phyloP scores from a whole-genome alignment of 331 rosid genomes.

The Arachis monticola region DNA sequence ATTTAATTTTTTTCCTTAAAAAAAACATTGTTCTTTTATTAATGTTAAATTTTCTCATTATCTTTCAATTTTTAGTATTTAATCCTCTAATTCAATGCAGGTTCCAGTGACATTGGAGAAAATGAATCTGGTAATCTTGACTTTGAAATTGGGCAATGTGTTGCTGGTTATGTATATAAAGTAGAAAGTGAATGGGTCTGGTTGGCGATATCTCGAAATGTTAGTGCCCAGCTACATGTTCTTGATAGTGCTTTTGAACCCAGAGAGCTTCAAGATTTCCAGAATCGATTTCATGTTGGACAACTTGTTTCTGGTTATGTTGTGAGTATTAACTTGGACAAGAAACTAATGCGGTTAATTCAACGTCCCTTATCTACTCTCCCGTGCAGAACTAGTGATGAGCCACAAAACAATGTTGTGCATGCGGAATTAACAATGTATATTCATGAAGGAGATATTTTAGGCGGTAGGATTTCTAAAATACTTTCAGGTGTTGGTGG shows the following conservation, averaged over 20 bases:
- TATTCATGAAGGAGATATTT: conserved; percentile 64
- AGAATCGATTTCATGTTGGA: conserved; percentile 69
- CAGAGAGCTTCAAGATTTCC: conserved; percentile 67
- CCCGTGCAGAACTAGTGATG: conserved; percentile 38
- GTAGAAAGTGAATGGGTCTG: conserved; percentile 86
- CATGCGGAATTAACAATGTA: conserved; percentile 50
- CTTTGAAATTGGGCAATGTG: conserved; percentile 63
- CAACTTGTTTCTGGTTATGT: conserved; percentile 65
- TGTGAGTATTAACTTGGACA: conserved; percentile 60
- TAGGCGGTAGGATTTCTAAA: conserved; percentile 84
- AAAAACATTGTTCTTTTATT: not conserved
- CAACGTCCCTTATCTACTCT: conserved; percentile 41
- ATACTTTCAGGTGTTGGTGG: conserved; percentile 85
- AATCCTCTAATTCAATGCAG: conserved; percentile 50
- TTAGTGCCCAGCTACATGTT: conserved; percentile 73
- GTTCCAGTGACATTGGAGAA: conserved; percentile 53
- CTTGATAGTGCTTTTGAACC: conserved; percentile 86
- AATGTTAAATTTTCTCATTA: conserved; percentile 1
- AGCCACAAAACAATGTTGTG: conserved; percentile 32
- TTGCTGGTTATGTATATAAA: conserved; percentile 77
- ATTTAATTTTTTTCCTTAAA: not conserved
- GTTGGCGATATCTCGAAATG: conserved; percentile 70
- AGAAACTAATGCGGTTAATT: conserved; percentile 70
- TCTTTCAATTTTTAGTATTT: conserved; percentile 20
- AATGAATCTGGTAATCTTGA: conserved; percentile 42